Base-by-base conservation (phyloP, 169 alveolate species). In the Eimeria tenella region DNA sequence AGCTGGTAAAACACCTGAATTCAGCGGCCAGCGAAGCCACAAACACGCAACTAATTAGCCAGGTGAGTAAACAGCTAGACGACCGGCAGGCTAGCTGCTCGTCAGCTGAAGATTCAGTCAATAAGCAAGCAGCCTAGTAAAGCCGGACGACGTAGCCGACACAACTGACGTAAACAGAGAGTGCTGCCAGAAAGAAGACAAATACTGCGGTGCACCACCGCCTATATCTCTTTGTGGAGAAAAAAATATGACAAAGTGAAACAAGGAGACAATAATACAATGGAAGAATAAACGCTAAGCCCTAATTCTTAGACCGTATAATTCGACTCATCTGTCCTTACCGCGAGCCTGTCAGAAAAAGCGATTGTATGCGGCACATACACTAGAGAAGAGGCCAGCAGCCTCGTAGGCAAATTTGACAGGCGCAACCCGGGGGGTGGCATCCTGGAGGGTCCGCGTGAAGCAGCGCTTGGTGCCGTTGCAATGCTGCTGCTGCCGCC, bases 311-410 rank as follows among this genome's bases (percentile, higher is more conserved):
- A 31, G 42, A 31, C 42, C 42, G 42, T 31, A 31, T 31, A 31
- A 31, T 31, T 31, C 42, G 42, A 31, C 2, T 31, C 42, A 31
- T 31, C 42, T 0, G 49, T 13, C 55, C n/a, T 68, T n/a, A 68
- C 77, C n/a, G 77, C 77, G 13, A 68, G 77, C 31, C 77, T 11
- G 31, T 68, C 77, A 3, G n/a, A 23, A 23, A 68, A 68, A n/a
- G 77, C 77, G 31, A 68, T 68, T 10, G 77, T 68, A n/a, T 68
- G 77, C n/a, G 77, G 77, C 49, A 68, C 49, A n/a, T 68, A 68
- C 11, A 68, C 77, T 10, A 68, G 9, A 15, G 77, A 68, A 17
- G 77, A 68, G n/a, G 77, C 77, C n/a, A 68, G 77, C 49, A 68
- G 55, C 31, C 77, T 68, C 55, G 65, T 15, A 8, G 82, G 79